Evolutionary conservation across 2,329 filamentous ascomycete genomes (phyloP).

Genomic region (Scedosporium aurantiacum): DNA sequence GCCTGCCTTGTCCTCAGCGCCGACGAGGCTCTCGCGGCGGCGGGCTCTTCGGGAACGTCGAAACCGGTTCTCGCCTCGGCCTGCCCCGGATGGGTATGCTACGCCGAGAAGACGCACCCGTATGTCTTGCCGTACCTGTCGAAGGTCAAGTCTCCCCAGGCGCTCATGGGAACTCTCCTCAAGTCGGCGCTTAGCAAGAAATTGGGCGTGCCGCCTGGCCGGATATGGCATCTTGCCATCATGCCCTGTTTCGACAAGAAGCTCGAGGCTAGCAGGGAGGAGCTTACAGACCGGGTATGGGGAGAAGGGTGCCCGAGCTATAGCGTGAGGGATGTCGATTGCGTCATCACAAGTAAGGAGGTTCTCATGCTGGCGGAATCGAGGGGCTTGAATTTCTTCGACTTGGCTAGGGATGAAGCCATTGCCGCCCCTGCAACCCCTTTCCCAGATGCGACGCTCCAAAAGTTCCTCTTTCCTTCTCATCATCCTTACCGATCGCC

Average conservation of each 20-base stretch:
- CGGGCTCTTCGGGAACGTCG: slow-evolving; percentile 10
- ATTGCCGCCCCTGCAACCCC: slow-evolving; percentile 30
- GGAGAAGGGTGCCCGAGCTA: slow-evolving; percentile 33
- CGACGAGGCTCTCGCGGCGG: slow-evolving; percentile 42
- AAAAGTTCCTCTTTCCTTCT: slow-evolving; percentile 62
- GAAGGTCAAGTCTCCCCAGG: slow-evolving; percentile 85
- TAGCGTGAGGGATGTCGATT: slow-evolving; percentile 81
- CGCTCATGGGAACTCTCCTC: slow-evolving; percentile 76
- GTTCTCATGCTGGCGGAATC: slow-evolving; percentile 80
- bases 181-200: slow-evolving; percentile 73
- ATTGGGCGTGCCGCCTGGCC: slow-evolving; percentile 60
- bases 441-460: slow-evolving; percentile 64
- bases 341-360: slow-evolving; percentile 94
- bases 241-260: slow-evolving; percentile 99
- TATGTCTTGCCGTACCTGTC: slow-evolving; percentile 87
- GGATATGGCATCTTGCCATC: slow-evolving; percentile 87
- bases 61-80: slow-evolving; percentile 70
- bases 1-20: slow-evolving; percentile 71
- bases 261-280: slow-evolving; percentile 84
- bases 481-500: slow-evolving; percentile 31
- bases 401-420: slow-evolving; percentile 50
- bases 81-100: slow-evolving; percentile 97
- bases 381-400: slow-evolving; percentile 65
- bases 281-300: slow-evolving; percentile 78
- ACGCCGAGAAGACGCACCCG: slow-evolving; percentile 95